phyloP scores from a whole-genome alignment of 441 rosid species.

The Adansonia rubrostipa region DNA sequence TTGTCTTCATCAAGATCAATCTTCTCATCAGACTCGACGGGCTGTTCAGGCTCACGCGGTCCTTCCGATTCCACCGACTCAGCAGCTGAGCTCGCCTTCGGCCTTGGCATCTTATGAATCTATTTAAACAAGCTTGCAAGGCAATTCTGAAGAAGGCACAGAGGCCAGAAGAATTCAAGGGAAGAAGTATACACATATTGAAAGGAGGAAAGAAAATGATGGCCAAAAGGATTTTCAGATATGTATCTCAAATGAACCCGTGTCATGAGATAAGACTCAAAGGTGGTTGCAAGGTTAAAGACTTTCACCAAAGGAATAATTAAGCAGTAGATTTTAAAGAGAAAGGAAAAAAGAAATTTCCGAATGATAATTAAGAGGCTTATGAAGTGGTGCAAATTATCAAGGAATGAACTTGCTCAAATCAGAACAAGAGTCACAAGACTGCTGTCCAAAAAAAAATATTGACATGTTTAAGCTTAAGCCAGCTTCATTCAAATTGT shows the following conservation, averaged over 20 bases:
- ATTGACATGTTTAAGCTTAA: slow-evolving; percentile 25
- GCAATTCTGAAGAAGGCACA: slow-evolving; percentile 89
- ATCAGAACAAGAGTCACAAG: slow-evolving; percentile 28
- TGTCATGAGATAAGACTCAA: slow-evolving; percentile 65
- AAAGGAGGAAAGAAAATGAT: slow-evolving; percentile 82
- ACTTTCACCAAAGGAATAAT: slow-evolving; percentile 39
- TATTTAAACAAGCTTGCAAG: slow-evolving; percentile 76
- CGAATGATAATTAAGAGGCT: slow-evolving; percentile 49
- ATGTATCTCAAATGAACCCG: slow-evolving; percentile 57
- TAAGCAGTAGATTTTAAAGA: slow-evolving; percentile 31
- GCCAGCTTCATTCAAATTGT: slow-evolving; percentile 22
- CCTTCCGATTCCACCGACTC: slow-evolving; percentile 38
- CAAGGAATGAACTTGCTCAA: slow-evolving; percentile 30
- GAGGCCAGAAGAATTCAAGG: slow-evolving; percentile 90
- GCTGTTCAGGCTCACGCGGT: slow-evolving; percentile 44
- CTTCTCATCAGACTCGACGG: slow-evolving; percentile 54
- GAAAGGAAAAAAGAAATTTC: slow-evolving; percentile 47
- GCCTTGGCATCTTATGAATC: slow-evolving; percentile 81
- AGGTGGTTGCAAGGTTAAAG: slow-evolving; percentile 51
- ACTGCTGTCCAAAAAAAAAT: slow-evolving; percentile 23
- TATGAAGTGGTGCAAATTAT: slow-evolving; percentile 41
- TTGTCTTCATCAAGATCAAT: slow-evolving; percentile 66
- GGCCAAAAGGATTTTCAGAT: slow-evolving; percentile 76
- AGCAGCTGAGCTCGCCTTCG: slow-evolving; percentile 52
- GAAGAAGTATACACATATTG: slow-evolving; percentile 31